Base-by-base conservation (phyloP, 1,284 basidiomycete genomes). In the Boletus calvinii region DNA sequence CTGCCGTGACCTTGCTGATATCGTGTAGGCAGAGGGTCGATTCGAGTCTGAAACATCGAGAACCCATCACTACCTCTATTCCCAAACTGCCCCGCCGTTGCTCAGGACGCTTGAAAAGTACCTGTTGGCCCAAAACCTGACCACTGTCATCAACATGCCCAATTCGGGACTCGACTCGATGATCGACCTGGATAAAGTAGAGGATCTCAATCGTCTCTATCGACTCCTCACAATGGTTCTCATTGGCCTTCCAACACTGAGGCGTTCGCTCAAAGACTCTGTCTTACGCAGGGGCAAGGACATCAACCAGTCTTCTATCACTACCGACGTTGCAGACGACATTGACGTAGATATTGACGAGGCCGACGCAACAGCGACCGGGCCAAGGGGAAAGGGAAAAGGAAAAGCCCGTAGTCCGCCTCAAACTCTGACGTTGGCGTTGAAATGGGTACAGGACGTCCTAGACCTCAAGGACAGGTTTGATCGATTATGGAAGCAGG, bases 401-500 rank as follows among this genome's bases (percentile, higher is more conserved):
- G 80, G 75, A 9, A 90, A 84, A 60, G 78, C 76, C 6, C 80
- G 77, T 15, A 69, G 68, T 8, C 71, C 66, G 12, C 59, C 77
- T 29, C 81, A 84, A 53, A 79, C 77, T 1, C 68, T 79, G 31
- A 62, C 72, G 3, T 59, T 78, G 17, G 97, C 96, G 1, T 74
- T 98, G 50, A 87, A 86, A 66, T 99, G 97, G 97, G 96, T 99
- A 0, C 87, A 97, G 70, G 87, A 92, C 60, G 90, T 98, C 9
- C 76, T 99, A 10, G 84, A 88, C 56, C 77, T 99, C 54, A 98
- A 98, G 72, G 92, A 96, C 72, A 91, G 84, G 65, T 94, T 98
- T 65, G 93, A 98, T 62, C 64, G 64, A 10, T 71, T 97, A 9
- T 87, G 94, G 79, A 78, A 74, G 42, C 69, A 77, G 26, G 83